Conservation (phyloP, 2,329 filamentous ascomycete species). For the Ramichloridium luteum region DNA sequence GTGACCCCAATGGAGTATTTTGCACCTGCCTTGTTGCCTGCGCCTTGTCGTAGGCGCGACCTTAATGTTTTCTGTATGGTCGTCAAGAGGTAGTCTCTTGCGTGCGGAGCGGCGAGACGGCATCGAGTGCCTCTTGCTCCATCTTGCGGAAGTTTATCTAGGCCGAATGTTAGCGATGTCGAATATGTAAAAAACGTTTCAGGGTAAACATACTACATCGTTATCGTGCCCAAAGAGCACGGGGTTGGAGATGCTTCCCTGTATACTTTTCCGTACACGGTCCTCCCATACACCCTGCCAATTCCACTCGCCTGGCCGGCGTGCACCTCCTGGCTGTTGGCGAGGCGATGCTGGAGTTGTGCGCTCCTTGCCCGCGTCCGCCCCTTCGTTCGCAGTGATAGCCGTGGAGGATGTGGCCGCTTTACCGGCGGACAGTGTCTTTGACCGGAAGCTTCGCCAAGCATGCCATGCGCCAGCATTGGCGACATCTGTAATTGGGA, state of each 20-base stretch:
- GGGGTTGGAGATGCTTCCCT: conserved; percentile 63
- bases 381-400: conserved; percentile 7
- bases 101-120: conserved; percentile 9
- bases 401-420: conserved; percentile 7
- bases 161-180: conserved; percentile 4
- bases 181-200: neutral
- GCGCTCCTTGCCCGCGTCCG: conserved; percentile 10
- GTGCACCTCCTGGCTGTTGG: conserved; percentile 31
- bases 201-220: conserved; percentile 57
- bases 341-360: conserved; percentile 16
- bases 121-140: conserved; percentile 14
- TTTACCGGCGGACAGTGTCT: conserved; percentile 19
- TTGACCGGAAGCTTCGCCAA: conserved; percentile 61
- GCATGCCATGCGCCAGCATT: conserved; percentile 91
- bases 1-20: no score
- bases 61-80: no score
- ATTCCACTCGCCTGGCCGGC: conserved; percentile 77
- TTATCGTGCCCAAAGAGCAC: conserved; percentile 64
- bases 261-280: conserved; percentile 67
- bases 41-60: no score
- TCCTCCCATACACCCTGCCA: conserved; percentile 97
- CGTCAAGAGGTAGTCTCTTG: no score
- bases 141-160: conserved; percentile 23
- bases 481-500: conserved; percentile 71
- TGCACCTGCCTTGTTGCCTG: no score